Evolutionary conservation across 108 stramenopile species (phyloP).

Genomic region (Skeletonema costatum): DNA sequence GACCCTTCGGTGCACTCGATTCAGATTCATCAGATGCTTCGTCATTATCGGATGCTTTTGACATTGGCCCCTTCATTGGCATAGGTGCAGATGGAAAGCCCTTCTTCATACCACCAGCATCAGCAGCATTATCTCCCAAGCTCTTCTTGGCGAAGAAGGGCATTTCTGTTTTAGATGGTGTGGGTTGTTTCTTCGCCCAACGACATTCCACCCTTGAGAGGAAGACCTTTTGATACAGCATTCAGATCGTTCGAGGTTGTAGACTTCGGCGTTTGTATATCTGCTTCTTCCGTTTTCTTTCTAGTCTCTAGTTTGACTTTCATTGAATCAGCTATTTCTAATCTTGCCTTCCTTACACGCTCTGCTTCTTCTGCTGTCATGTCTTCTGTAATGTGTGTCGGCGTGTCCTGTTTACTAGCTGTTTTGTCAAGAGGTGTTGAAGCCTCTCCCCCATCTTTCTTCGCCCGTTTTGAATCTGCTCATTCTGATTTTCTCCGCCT

Average conservation of each 20-base stretch:
- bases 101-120: not conserved
- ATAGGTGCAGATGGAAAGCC: not conserved
- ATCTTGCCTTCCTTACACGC: not conserved
- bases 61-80: not conserved
- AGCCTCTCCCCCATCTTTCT: not conserved
- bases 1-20: not conserved
- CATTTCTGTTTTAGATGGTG: too few species aligned
- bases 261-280: too few species aligned
- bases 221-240: too few species aligned
- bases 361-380: not conserved
- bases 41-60: not conserved
- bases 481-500: not conserved
- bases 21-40: not conserved
- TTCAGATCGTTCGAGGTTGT: too few species aligned
- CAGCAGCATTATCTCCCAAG: not conserved
- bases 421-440: not conserved
- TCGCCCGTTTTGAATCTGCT: not conserved
- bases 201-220: too few species aligned
- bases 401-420: not conserved
- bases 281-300: not conserved
- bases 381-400: not conserved
- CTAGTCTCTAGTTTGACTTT: not conserved
- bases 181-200: too few species aligned
- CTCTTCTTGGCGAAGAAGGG: not conserved
- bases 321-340: not conserved